phyloP scores from a whole-genome alignment of 352 stramenopile species.

The Globisporangium uncinulatum region DNA sequence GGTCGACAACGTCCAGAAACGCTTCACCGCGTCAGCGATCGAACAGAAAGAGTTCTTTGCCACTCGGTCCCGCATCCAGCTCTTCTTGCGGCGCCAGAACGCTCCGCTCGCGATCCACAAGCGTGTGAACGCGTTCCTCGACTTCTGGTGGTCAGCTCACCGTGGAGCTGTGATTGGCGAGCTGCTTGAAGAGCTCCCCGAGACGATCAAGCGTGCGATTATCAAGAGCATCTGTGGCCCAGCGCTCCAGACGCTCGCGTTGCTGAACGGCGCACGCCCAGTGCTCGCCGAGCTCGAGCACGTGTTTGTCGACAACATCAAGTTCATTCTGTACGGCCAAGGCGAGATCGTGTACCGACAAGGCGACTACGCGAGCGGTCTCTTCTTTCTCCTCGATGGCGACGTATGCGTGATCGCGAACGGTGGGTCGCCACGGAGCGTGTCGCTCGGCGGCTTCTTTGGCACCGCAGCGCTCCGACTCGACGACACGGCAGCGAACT shows the following conservation, averaged over 20 bases:
- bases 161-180: slow-evolving; percentile 54
- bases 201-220: slow-evolving; percentile 55
- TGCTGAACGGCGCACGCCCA: slow-evolving; percentile 36
- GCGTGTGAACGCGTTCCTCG: slow-evolving; percentile 58
- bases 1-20: slow-evolving; percentile 74
- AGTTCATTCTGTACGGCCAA: slow-evolving; percentile 67
- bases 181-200: slow-evolving; percentile 49
- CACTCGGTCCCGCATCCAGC: slow-evolving; percentile 46
- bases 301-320: slow-evolving; percentile 55
- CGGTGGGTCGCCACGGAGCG: slow-evolving; percentile 22
- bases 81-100: slow-evolving; percentile 65
- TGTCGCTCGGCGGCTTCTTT: slow-evolving; percentile 51
- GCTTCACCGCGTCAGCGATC: slow-evolving; percentile 62
- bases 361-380: slow-evolving; percentile 41
- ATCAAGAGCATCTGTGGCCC: slow-evolving; percentile 56
- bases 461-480: slow-evolving; percentile 35
- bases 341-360: slow-evolving; percentile 60
- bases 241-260: slow-evolving; percentile 42
- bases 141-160: slow-evolving; percentile 74
- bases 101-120: slow-evolving; percentile 50
- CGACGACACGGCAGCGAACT: slow-evolving; percentile 29
- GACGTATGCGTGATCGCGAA: slow-evolving; percentile 45
- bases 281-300: slow-evolving; percentile 44
- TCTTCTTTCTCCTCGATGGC: slow-evolving; percentile 59
- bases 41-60: slow-evolving; percentile 75